Base-by-base conservation (phyloP, 1,284 basidiomycete species). In the Pseudozyma thailandica region DNA sequence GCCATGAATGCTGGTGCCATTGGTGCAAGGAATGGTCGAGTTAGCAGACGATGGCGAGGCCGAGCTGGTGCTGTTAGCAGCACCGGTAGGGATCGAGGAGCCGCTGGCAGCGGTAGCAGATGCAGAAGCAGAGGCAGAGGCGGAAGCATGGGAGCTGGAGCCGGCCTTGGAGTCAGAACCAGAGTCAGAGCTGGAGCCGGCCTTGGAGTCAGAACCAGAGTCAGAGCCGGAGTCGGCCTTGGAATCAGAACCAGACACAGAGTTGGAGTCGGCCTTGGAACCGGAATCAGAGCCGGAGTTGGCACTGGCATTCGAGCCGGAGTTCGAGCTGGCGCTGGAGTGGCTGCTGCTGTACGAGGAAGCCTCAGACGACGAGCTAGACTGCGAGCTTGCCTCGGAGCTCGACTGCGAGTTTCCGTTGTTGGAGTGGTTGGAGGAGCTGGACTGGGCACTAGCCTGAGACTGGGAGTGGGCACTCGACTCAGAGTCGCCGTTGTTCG, bases 1-100 rank as follows among this genome's bases (percentile, higher is more conserved):
- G 30, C 28, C 38, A 41, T 39, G 47, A 18, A 31, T 48, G 47
- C 30, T 28, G 30, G 44, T 46, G 20, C 18, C 44, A n/a, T 47
- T 33, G 23, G 60, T 51, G 31, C 51, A 33, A 16, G 53, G 37
- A 15, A 18, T 42, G n/a, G n/a, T n/a, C n/a, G n/a, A n/a, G n/a
- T n/a, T n/a, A n/a, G n/a, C n/a, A 26, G 49, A 42, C 18, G 43
- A 42, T 20, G 35, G 26, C 28, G 48, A 47, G 10, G 38, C 26
- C 4, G 44, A 23, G 35, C 8, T 6, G 21, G 20, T n/a, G n/a
- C n/a, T n/a, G n/a, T n/a, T n/a, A n/a, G n/a, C n/a, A n/a, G n/a
- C n/a, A n/a, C 55, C 56, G 18, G 49, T 54, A 23, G 64, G 55
- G 55, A 31, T 46, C n/a, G 64, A 46, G 8, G 57, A 38, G 18